Evolutionary conservation across 345 rosid genomes (phyloP).

Genomic region (Erodium maritimum): DNA sequence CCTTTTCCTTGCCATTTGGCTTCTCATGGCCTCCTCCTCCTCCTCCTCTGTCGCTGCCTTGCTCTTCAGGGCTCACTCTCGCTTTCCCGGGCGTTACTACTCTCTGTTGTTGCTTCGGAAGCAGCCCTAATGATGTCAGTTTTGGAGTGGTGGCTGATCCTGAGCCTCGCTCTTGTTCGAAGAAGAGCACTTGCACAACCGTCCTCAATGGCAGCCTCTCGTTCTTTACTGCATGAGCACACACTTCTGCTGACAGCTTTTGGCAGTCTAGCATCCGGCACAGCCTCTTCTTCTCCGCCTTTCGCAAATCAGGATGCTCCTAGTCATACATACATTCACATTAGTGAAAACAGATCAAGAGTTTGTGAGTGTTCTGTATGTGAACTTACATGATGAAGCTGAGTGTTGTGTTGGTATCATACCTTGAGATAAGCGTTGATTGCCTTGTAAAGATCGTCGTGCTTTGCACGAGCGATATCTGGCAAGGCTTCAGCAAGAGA

Average conservation of each 20-base stretch:
- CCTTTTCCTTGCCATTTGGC: too few species aligned
- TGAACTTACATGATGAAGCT: too few species aligned
- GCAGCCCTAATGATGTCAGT: too few species aligned
- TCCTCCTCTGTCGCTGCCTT: too few species aligned
- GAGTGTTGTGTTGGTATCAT: too few species aligned
- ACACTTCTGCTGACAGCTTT: slow-evolving; percentile 72
- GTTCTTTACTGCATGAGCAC: slow-evolving; percentile 87
- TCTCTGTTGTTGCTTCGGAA: too few species aligned
- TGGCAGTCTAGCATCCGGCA: slow-evolving; percentile 88
- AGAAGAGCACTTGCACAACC: slow-evolving; percentile 86
- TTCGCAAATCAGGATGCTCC: slow-evolving; percentile 82
- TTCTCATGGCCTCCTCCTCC: too few species aligned
- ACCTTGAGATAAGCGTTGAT: slow-evolving; percentile 87
- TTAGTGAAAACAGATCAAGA: neutral
- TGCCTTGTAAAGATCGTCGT: slow-evolving; percentile 81
- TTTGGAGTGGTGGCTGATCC: slow-evolving; percentile 1
- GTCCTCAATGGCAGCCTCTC: slow-evolving; percentile 89
- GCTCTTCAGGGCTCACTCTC: too few species aligned
- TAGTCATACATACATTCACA: slow-evolving; percentile 15
- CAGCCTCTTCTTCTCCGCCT: slow-evolving; percentile 65
- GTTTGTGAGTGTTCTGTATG: too few species aligned
- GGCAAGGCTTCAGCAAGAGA: slow-evolving; percentile 72
- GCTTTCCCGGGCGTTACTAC: too few species aligned
- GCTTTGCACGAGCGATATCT: slow-evolving; percentile 45
- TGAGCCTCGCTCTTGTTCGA: slow-evolving; percentile 59